These are phyloP conservation scores for Fulvia fulva DNA, from an alignment of 2,329 filamentous ascomycete genomes.

Conservation along the genomic window DNA sequence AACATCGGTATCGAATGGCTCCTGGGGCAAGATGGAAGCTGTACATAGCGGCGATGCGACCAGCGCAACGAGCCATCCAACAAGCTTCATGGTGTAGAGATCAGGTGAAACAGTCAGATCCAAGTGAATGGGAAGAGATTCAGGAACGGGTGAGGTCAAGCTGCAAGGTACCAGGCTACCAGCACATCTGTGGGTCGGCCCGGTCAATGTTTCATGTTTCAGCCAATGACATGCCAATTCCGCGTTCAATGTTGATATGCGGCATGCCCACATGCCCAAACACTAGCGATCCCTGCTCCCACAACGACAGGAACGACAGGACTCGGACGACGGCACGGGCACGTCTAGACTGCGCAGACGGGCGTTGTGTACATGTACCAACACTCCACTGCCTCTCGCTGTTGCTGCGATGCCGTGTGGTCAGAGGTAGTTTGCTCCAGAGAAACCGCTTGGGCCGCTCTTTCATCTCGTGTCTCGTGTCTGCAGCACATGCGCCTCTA, in stretches of 20 bases:
- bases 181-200: too few relatives aligned
- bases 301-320: neutral
- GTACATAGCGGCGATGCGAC: neutral
- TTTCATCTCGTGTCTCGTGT: neutral
- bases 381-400: neutral
- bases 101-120: neutral
- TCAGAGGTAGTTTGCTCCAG: neutral
- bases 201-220: neutral
- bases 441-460: neutral
- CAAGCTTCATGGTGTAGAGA: constrained; percentile 1
- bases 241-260: neutral
- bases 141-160: neutral
- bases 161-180: neutral
- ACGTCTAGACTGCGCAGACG: neutral
- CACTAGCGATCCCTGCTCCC: neutral
- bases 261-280: too few relatives aligned
- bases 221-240: neutral
- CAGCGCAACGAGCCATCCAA: constrained; percentile 3
- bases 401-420: neutral
- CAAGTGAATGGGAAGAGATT: neutral
- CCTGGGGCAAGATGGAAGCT: constrained; percentile 9
- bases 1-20: constrained; percentile 4
- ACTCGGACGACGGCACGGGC: neutral
- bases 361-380: neutral
- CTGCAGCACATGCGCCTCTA: neutral